Percentiles rank a stretch among this genome's conserved stretches.
Evolutionary conservation across 257 asterid genomes (phyloP).

Genomic region (Eucommia ulmoides): DNA sequence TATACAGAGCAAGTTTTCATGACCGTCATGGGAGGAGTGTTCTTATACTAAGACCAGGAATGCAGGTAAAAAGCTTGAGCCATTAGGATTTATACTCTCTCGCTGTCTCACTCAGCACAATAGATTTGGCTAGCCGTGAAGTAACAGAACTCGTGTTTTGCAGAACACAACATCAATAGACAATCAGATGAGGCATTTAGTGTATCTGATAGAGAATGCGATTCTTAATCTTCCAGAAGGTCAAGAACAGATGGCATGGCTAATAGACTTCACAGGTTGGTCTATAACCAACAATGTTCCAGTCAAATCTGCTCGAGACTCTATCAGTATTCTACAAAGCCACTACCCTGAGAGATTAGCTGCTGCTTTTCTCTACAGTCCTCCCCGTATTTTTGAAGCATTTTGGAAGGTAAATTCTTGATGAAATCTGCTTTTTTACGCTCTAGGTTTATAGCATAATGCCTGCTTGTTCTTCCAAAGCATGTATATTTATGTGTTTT

Average conservation of each 20-base stretch:
- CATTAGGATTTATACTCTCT: too few relatives aligned
- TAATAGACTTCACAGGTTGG: slow-evolving; percentile 91
- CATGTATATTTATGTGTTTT: too few relatives aligned
- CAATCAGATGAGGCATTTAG: slow-evolving; percentile 78
- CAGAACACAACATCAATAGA: slow-evolving; percentile 80
- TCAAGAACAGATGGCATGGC: slow-evolving; percentile 92
- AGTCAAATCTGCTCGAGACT: slow-evolving; percentile 70
- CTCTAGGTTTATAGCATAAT: too few relatives aligned
- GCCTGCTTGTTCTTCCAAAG: too few relatives aligned
- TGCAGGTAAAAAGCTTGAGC: slow-evolving; percentile 62
- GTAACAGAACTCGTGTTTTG: slow-evolving; percentile 12
- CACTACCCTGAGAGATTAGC: slow-evolving; percentile 92
- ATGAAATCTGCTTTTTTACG: too few relatives aligned
- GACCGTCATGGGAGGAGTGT: slow-evolving; percentile 83
- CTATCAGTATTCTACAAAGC: slow-evolving; percentile 62
- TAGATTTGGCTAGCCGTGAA: too few relatives aligned
- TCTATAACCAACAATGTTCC: slow-evolving; percentile 70
- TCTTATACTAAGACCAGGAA: slow-evolving; percentile 83
- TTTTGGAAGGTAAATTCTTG: slow-evolving; percentile 99
- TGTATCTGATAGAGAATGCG: slow-evolving; percentile 83
- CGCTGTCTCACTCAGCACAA: too few relatives aligned
- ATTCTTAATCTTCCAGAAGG: slow-evolving; percentile 88
- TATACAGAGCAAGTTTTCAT: slow-evolving; percentile 64
- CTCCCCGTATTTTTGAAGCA: slow-evolving; percentile 85
- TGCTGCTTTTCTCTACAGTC: slow-evolving; percentile 68